Conservation (phyloP, 345 rosid genomes). For the Eucalyptus dawsonii region DNA sequence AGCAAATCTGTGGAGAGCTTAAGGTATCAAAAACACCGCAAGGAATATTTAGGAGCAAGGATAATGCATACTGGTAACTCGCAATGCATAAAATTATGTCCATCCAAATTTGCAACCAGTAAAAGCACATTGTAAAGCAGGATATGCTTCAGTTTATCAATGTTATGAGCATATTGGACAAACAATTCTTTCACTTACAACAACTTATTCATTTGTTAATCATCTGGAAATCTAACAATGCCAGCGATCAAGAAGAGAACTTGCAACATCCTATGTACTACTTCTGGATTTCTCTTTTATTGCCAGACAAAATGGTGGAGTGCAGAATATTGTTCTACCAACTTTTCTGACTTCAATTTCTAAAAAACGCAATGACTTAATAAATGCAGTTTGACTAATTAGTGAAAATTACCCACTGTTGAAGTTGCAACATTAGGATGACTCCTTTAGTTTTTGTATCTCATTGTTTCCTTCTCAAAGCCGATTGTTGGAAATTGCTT, state of each 20-base stretch:
- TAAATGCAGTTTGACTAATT: not conserved
- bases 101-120: not conserved
- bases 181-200: not conserved
- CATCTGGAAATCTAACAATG: not conserved
- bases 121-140: not conserved
- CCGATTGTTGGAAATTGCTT: slow-evolving; percentile 84
- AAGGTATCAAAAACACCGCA: not conserved
- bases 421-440: not conserved
- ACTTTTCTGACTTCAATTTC: not conserved
- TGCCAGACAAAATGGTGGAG: not conserved
- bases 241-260: not conserved
- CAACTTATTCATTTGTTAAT: not conserved
- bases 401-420: not conserved
- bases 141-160: not conserved
- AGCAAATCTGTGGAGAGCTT: not conserved
- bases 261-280: not conserved
- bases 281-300: not conserved
- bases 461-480: slow-evolving; percentile 86
- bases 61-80: not conserved
- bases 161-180: not conserved
- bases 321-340: not conserved
- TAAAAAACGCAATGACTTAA: not conserved
- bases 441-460: slow-evolving; percentile 47
- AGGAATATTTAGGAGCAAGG: not conserved
- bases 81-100: not conserved